Percentiles rank a stretch among this genome's conserved stretches.
Conservation (phyloP, 371 early-diverging fungal genomes). For the Mortierella sp. region DNA sequence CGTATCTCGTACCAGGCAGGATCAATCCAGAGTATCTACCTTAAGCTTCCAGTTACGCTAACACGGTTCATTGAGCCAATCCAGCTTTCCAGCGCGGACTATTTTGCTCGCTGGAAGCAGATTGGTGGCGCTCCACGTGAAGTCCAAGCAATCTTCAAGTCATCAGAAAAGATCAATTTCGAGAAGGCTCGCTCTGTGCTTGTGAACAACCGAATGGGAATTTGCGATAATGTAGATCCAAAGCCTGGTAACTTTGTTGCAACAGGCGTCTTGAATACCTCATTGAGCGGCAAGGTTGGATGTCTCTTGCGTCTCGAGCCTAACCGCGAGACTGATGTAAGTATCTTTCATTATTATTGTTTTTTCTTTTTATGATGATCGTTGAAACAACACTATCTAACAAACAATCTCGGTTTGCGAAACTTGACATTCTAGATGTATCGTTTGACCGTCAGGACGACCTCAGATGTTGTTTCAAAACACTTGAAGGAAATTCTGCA, state of each 20-base stretch:
- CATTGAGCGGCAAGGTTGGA: slow-evolving; percentile 88
- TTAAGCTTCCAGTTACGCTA: slow-evolving; percentile 84
- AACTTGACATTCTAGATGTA: slow-evolving; percentile 75
- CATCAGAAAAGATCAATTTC: slow-evolving; percentile 68
- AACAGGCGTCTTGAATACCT: slow-evolving; percentile 86
- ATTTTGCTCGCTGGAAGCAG: slow-evolving; percentile 95
- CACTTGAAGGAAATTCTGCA: slow-evolving; percentile 58
- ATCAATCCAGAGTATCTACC: slow-evolving; percentile 62
- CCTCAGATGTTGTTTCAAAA: slow-evolving; percentile 83
- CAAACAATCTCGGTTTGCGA: background rate
- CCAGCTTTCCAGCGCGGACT: slow-evolving; percentile 82
- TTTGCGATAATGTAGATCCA: slow-evolving; percentile 89
- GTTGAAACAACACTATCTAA: background rate
- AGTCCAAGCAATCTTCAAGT: slow-evolving; percentile 76
- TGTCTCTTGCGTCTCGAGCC: slow-evolving; percentile 92
- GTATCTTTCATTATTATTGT: slow-evolving; percentile 21
- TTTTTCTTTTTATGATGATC: slow-evolving; percentile 1
- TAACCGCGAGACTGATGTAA: slow-evolving; percentile 89
- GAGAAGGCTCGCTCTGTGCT: slow-evolving; percentile 64
- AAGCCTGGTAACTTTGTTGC: slow-evolving; percentile 91
- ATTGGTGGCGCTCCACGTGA: slow-evolving; percentile 91
- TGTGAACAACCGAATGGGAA: slow-evolving; percentile 75
- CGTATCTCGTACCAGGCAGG: slow-evolving; percentile 73
- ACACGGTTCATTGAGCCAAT: slow-evolving; percentile 93
- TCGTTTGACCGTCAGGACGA: slow-evolving; percentile 90